Base-by-base conservation (phyloP, 2,329 filamentous ascomycete species). In the Akanthomyces uredinophilus region DNA sequence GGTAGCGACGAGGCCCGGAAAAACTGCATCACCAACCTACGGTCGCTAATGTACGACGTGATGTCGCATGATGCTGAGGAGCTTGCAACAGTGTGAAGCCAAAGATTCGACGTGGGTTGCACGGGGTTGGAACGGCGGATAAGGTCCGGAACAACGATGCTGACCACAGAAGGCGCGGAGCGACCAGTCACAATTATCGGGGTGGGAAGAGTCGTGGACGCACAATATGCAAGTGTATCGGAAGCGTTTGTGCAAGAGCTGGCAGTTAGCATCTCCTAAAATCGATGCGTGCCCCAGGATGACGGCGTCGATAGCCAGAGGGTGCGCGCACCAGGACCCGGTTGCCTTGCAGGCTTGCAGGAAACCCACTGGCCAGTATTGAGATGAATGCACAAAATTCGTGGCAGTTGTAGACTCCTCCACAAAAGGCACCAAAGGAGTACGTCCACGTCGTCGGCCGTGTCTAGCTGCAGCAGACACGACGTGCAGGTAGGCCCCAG, bases 291-390 rank as follows among this genome's bases (percentile, higher is more conserved):
- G 16, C n/a, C 22, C 39, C 41, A 58, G 20, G 20, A 49, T 27
- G 29, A 29, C n/a, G 35, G 51, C 20, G 51, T n/a, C 16, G 20
- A 20, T 3, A 51, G 49, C 8, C 3, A 46, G 11, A 50, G n/a
- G 4, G 57, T 60, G 57, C 57, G 57, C 57, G 47, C 47, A 60
- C 57, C 37, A 27, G 27, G 24, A 6, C 24, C 54, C 27, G 5
- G 24, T 35, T 52, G 57, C 57, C 57, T 59, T 52, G 57, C 57
- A 60, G 56, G 43, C n/a, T n/a, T n/a, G n/a, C n/a, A n/a, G n/a
- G 29, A 7, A 39, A 29, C 22, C 8, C 46, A 27, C 46, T 13
- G 6, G 14, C 11, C 32, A 35, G 32, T 35, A 35, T 35, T 35
- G 24, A 29, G 46, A 50, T 16, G 29, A 16, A 50, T 50, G 46